A percentile compares a stretch with the other conserved stretches of the same genome.
These are phyloP conservation scores for Metschnikowia anglica DNA, from an alignment of 805 yeast species.

Conservation along the genomic window DNA sequence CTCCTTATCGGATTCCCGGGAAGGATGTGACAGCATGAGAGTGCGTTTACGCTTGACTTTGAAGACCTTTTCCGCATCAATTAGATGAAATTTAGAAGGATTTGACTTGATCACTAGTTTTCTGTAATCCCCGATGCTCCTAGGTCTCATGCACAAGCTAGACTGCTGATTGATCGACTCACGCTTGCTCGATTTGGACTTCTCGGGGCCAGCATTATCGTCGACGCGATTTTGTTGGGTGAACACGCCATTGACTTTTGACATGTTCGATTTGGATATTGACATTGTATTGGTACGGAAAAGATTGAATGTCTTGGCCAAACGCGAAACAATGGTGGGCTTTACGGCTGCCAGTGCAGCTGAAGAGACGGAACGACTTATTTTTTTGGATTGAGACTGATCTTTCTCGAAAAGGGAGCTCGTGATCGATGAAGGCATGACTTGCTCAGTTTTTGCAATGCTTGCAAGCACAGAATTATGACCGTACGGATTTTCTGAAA, in stretches of 20 bases:
- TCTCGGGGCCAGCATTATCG: slow-evolving; percentile 2
- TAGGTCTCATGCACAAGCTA: neutral
- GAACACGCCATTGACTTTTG: slow-evolving; percentile 33
- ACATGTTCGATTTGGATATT: slow-evolving; percentile 7
- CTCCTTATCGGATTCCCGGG: slow-evolving; percentile 12
- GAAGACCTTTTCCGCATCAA: slow-evolving; percentile 43
- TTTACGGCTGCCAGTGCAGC: slow-evolving; percentile 17
- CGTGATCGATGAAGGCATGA: slow-evolving; percentile 38
- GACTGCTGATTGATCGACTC: too few relatives aligned
- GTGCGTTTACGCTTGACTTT: slow-evolving; percentile 34
- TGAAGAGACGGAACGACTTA: slow-evolving; percentile 19
- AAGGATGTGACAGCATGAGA: slow-evolving; percentile 11
- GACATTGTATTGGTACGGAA: slow-evolving; percentile 25
- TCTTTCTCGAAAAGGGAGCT: slow-evolving; percentile 23
- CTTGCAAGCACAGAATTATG: slow-evolving; percentile 26
- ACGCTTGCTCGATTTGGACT: neutral
- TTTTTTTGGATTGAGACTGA: slow-evolving; percentile 18
- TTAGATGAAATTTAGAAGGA: slow-evolving; percentile 42
- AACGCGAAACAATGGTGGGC: slow-evolving; percentile 30
- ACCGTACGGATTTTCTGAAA: slow-evolving; percentile 30
- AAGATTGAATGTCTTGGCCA: slow-evolving; percentile 37
- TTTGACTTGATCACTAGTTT: slow-evolving; percentile 40
- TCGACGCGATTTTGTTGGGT: slow-evolving; percentile 27
- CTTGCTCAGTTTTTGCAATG: slow-evolving; percentile 20
- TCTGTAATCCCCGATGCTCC: slow-evolving; percentile 28